Percentiles rank a stretch among this genome's conserved stretches.
These are phyloP conservation scores for Peniophora sp. DNA, from an alignment of 1,284 basidiomycete genomes.

Conservation along the genomic window DNA sequence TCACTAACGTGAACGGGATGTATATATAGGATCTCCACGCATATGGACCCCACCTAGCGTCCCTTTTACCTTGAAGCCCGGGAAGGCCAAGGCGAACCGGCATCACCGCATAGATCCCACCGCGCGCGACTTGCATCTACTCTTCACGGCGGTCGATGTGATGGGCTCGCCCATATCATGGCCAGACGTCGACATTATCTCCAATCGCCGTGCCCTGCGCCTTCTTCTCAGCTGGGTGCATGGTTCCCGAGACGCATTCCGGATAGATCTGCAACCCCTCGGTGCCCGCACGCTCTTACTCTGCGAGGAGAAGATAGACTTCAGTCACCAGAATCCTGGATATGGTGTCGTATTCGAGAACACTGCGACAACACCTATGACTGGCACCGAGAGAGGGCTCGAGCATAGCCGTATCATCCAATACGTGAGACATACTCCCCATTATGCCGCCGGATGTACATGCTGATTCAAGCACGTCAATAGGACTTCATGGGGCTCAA, in stretches of 20 bases:
- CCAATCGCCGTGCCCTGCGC: slow-evolving; percentile 48
- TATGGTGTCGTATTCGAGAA: slow-evolving; percentile 42
- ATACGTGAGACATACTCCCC: slow-evolving; percentile 1
- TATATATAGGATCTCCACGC: slow-evolving; percentile 37
- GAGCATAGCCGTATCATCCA: slow-evolving; percentile 4
- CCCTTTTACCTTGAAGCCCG: slow-evolving; percentile 40
- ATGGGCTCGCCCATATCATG: slow-evolving; percentile 33
- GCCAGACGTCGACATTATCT: slow-evolving; percentile 42
- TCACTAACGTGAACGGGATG: neutral
- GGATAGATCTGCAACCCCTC: slow-evolving; percentile 21
- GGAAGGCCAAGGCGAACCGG: slow-evolving; percentile 31
- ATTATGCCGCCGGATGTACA: neutral
- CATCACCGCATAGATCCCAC: slow-evolving; percentile 41
- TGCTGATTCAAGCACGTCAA: neutral
- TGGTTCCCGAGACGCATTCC: slow-evolving; percentile 8
- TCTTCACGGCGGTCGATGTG: slow-evolving; percentile 41
- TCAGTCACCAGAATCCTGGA: slow-evolving; percentile 24
- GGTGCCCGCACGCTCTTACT: slow-evolving; percentile 45
- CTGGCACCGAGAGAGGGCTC: slow-evolving; percentile 1
- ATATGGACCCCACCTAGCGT: slow-evolving; percentile 36
- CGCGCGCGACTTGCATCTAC: slow-evolving; percentile 33
- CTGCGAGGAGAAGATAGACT: slow-evolving; percentile 29
- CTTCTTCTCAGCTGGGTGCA: slow-evolving; percentile 47
- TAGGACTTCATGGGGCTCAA: slow-evolving; percentile 22
- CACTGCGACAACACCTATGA: slow-evolving; percentile 24